Evolutionary conservation across 768 basidiomycete genomes (phyloP).

Genomic region (Clathrus columnatus): DNA sequence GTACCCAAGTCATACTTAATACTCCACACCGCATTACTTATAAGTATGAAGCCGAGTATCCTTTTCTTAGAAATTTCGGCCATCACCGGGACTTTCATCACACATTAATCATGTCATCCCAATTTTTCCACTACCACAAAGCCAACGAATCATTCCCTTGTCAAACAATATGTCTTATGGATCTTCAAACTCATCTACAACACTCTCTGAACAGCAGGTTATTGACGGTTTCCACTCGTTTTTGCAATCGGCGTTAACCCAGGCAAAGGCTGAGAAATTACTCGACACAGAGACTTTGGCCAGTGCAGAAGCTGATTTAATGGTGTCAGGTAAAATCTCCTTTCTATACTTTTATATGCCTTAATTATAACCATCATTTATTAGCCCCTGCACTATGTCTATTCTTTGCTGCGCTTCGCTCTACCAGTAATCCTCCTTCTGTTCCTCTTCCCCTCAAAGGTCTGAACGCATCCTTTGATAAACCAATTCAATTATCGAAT

Average conservation of each 20-base stretch:
- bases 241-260: conserved; percentile 65
- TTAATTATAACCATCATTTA: background rate
- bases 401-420: conserved; percentile 76
- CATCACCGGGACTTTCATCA: too few relatives aligned
- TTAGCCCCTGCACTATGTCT: conserved; percentile 73
- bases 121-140: too few relatives aligned
- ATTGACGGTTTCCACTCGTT: conserved; percentile 79
- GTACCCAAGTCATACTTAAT: too few relatives aligned
- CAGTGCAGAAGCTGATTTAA: conserved; percentile 73
- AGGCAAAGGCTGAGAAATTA: conserved; percentile 66
- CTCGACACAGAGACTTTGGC: conserved; percentile 66
- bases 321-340: conserved; percentile 63
- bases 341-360: background rate
- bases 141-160: too few relatives aligned
- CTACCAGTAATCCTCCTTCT: conserved; percentile 66
- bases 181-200: background rate
- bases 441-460: conserved; percentile 56
- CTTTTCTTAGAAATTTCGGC: too few relatives aligned
- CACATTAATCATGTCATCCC: too few relatives aligned
- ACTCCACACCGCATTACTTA: too few relatives aligned
- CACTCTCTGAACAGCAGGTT: conserved; percentile 53
- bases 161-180: too few relatives aligned
- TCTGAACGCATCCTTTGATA: conserved; percentile 28
- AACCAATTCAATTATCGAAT: conserved; percentile 49
- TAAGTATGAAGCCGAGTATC: too few relatives aligned